phyloP scores from a whole-genome alignment of 257 asterid species.

The Cordia subcordata region DNA sequence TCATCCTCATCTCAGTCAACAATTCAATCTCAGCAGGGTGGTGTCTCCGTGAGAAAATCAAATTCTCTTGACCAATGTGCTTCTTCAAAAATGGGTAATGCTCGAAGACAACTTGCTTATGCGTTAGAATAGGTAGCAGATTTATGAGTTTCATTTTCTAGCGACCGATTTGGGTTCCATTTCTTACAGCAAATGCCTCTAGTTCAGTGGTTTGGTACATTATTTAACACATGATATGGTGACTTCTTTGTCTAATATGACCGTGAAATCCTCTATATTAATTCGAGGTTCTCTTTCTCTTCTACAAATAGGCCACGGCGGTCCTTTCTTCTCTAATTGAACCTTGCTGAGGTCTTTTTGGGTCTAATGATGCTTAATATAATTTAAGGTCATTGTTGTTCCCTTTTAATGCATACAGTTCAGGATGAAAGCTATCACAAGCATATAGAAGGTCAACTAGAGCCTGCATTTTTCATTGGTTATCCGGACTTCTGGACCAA shows the following conservation, averaged over 20 bases:
- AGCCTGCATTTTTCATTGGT: constrained; percentile 39
- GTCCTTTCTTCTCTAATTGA: no score
- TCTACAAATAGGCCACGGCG: no score
- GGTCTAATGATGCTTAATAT: neutral
- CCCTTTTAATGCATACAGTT: constrained; percentile 20
- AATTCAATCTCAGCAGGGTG: constrained; percentile 27
- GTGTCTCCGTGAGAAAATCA: constrained; percentile 40
- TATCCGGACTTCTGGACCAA: constrained; percentile 42
- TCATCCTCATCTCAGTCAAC: constrained; percentile 43
- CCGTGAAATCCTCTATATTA: no score
- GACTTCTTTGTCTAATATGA: no score
- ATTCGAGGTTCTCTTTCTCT: no score
- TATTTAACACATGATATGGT: no score
- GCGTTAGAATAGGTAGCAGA: neutral
- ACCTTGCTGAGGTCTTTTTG: no score
- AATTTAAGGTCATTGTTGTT: neutral
- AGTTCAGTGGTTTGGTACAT: no score
- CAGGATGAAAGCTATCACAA: constrained; percentile 51
- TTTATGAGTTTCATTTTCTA: neutral
- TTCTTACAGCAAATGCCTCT: no score
- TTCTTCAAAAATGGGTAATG: constrained; percentile 61
- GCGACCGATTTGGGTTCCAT: no score
- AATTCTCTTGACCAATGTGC: constrained; percentile 57
- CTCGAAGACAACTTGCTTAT: constrained; percentile 3
- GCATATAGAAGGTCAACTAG: constrained; percentile 37